Percentiles rank a stretch among this genome's conserved stretches.
These are phyloP conservation scores for Selaginella tamariscina DNA, from an alignment of 75 land plant species.

Conservation along the genomic window DNA sequence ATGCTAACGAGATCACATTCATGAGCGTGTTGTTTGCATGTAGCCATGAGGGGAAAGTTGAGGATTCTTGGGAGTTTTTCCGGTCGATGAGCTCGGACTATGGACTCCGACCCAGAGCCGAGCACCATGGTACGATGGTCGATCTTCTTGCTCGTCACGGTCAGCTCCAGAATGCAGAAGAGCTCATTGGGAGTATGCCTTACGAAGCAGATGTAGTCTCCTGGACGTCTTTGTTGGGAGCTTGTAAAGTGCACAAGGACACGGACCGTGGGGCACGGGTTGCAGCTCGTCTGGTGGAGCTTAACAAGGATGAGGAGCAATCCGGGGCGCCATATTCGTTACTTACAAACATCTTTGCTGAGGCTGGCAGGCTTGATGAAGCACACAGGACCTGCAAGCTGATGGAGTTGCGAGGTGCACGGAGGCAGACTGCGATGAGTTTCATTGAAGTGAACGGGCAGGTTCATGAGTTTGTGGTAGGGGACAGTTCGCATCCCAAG, in stretches of 20 bases:
- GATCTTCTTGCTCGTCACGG: not conserved
- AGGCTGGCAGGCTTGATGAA: not conserved
- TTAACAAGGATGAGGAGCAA: too few relatives aligned
- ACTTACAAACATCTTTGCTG: constrained; percentile 6
- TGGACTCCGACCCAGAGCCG: not conserved
- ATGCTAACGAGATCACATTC: constrained; percentile 2
- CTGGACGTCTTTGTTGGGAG: not conserved
- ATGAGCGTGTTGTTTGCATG: not conserved
- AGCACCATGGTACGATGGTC: not conserved
- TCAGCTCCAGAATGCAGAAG: not conserved
- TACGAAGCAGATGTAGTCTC: not conserved
- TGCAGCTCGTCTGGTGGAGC: too few relatives aligned
- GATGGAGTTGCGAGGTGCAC: constrained; percentile 9
- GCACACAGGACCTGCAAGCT: not conserved
- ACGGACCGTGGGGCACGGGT: too few relatives aligned
- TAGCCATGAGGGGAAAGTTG: not conserved
- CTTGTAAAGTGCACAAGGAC: not conserved
- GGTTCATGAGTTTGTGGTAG: constrained; percentile 11
- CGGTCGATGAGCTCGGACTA: not conserved
- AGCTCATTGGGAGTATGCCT: not conserved
- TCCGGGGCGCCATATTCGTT: constrained; percentile 10
- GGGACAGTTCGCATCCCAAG: constrained; percentile 7
- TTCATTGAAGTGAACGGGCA: not conserved
- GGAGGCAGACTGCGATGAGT: constrained; percentile 1
- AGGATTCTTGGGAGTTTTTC: not conserved